Evolutionary conservation across 2,329 filamentous ascomycete genomes (phyloP).

Genomic region (Emericellopsis cladophorae): DNA sequence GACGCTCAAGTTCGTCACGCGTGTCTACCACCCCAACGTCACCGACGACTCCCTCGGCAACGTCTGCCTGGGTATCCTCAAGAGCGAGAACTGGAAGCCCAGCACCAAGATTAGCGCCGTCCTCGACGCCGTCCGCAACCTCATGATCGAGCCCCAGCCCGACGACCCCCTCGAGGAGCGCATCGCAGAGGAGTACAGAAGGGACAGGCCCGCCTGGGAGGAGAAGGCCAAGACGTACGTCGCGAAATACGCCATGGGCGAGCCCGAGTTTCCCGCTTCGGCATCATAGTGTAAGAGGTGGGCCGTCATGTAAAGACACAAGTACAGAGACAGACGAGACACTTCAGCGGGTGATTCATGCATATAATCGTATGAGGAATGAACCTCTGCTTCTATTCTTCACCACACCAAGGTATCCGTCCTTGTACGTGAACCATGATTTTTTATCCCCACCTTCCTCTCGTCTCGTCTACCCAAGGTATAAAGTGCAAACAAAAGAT

Average conservation of each 20-base stretch:
- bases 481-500: too few relatives aligned
- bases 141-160: constrained; percentile 71
- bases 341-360: too few relatives aligned
- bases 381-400: too few relatives aligned
- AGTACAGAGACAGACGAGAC: too few relatives aligned
- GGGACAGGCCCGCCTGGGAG: constrained; percentile 55
- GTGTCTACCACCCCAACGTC: constrained; percentile 93
- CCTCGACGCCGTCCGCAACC: constrained; percentile 60
- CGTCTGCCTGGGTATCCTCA: constrained; percentile 78
- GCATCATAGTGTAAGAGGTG: too few relatives aligned
- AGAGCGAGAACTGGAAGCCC: constrained; percentile 86
- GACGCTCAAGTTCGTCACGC: constrained; percentile 66
- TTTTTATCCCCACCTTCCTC: too few relatives aligned
- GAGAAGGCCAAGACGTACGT: constrained; percentile 66
- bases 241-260: constrained; percentile 51
- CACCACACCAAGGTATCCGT: too few relatives aligned
- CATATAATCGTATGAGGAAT: too few relatives aligned
- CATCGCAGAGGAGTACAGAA: constrained; percentile 75
- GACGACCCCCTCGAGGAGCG: constrained; percentile 80
- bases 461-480: too few relatives aligned
- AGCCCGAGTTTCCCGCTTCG: constrained; percentile 19
- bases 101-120: constrained; percentile 64
- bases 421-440: too few relatives aligned
- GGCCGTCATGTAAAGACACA: too few relatives aligned
- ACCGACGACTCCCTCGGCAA: constrained; percentile 75